phyloP scores from a whole-genome alignment of 257 asterid genomes.

The Linderniella brevidens region DNA sequence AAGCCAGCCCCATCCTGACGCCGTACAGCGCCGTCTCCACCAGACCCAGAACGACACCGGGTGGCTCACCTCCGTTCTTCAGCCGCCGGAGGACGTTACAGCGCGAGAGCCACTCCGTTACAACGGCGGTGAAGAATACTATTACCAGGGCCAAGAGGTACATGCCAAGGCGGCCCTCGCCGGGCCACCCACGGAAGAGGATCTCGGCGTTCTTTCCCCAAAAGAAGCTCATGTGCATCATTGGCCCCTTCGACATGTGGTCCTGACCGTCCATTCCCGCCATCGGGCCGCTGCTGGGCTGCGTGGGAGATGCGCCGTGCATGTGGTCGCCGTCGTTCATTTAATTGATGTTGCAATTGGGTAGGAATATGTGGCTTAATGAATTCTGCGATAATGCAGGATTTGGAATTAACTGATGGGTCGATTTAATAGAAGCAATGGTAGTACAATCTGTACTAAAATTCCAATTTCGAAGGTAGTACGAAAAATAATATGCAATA shows the following conservation, averaged over 20 bases:
- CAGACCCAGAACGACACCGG: constrained; percentile 18
- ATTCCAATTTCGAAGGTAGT: too few relatives aligned
- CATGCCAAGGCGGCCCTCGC: constrained; percentile 37
- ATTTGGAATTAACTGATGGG: too few relatives aligned
- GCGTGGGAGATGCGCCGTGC: background rate
- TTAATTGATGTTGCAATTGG: too few relatives aligned
- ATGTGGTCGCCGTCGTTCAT: background rate
- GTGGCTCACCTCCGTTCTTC: background rate
- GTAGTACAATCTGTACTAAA: too few relatives aligned
- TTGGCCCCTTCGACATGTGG: constrained; percentile 17
- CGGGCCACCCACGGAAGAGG: constrained; percentile 66
- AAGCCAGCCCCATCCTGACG: constrained; percentile 39
- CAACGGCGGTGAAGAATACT: constrained; percentile 25
- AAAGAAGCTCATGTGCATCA: constrained; percentile 88
- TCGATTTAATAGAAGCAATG: too few relatives aligned
- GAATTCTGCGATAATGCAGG: too few relatives aligned
- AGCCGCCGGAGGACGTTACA: constrained; percentile 15
- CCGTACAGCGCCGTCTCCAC: constrained; percentile 34
- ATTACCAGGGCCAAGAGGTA: constrained; percentile 11
- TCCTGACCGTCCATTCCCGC: constrained; percentile 5
- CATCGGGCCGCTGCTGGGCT: background rate
- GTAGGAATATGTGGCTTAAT: too few relatives aligned
- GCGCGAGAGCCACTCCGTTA: constrained; percentile 46
- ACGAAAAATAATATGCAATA: too few relatives aligned
- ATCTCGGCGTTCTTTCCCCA: constrained; percentile 72